A percentile compares a stretch with the other conserved stretches of the same genome.
Conservation (phyloP, 352 stramenopile species). For the Aphanomyces stellatus region DNA sequence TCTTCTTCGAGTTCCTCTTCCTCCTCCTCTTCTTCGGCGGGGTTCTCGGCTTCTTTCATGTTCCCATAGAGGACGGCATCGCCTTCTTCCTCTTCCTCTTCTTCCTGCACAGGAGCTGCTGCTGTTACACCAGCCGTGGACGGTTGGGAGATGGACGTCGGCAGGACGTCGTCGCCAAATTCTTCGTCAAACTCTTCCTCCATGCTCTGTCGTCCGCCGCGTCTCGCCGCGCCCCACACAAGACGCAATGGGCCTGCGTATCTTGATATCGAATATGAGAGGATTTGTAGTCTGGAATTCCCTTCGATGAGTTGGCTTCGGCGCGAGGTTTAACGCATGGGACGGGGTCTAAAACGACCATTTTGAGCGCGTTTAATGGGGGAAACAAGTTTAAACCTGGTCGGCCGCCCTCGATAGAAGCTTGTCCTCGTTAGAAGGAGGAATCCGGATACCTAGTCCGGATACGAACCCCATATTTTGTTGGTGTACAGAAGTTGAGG, state of each 20-base stretch:
- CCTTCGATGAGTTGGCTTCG: background rate
- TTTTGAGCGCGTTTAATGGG: background rate
- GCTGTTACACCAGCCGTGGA: constrained; percentile 2
- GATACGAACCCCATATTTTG: constrained; percentile 8
- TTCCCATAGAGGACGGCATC: constrained; percentile 62
- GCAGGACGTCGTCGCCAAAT: constrained; percentile 69
- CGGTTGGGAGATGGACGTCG: constrained; percentile 27
- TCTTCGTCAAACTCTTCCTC: constrained; percentile 52
- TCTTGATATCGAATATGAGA: too few relatives aligned
- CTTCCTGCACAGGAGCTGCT: constrained; percentile 21
- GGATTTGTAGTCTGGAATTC: background rate
- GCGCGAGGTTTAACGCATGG: too few relatives aligned
- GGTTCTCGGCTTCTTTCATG: constrained; percentile 56
- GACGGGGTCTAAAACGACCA: background rate
- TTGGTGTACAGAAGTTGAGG: constrained; percentile 16
- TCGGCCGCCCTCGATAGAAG: background rate
- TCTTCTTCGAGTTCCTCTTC: constrained; percentile 76
- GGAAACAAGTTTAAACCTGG: background rate
- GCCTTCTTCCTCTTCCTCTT: constrained; percentile 52
- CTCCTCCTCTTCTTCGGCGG: constrained; percentile 27
- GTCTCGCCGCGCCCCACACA: background rate
- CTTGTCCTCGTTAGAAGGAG: too few relatives aligned
- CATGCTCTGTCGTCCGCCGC: constrained; percentile 4
- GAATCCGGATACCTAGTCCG: constrained; percentile 3
- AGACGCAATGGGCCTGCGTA: background rate